phyloP scores from a whole-genome alignment of 768 basidiomycete genomes.

The Trametes cubensis region DNA sequence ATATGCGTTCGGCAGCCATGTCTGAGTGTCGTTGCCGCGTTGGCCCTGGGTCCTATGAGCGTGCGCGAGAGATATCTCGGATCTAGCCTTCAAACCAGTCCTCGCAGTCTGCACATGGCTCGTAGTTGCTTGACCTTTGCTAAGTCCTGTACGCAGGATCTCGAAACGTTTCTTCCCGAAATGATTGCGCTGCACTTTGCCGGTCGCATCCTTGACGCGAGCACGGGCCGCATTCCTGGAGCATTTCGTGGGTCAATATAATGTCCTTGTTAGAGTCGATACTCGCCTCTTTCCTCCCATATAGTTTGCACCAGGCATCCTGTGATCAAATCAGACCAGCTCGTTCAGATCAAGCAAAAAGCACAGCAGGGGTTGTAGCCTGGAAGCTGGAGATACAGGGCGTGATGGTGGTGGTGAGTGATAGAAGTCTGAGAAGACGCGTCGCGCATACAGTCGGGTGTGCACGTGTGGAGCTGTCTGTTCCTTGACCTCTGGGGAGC shows the following conservation, averaged over 20 bases:
- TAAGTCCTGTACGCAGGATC: slow-evolving; percentile 42
- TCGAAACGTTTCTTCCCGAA: slow-evolving; percentile 65
- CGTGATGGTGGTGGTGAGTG: not conserved
- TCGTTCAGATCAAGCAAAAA: not conserved
- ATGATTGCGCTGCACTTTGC: slow-evolving; percentile 58
- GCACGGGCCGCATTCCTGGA: slow-evolving; percentile 60
- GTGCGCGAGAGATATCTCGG: slow-evolving; percentile 33
- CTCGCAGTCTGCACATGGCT: not conserved
- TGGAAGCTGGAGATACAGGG: not conserved
- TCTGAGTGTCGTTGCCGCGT: too few relatives aligned
- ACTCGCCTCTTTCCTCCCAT: slow-evolving; percentile 72
- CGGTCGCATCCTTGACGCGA: slow-evolving; percentile 56
- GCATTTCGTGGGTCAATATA: not conserved
- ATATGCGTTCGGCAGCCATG: not conserved
- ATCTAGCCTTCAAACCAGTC: not conserved
- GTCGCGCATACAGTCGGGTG: slow-evolving; percentile 20
- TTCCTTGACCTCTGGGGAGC: not conserved
- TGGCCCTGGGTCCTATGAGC: slow-evolving; percentile 12
- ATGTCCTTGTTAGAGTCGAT: not conserved
- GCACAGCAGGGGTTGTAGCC: not conserved
- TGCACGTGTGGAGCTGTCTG: slow-evolving; percentile 6
- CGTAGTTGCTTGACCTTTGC: slow-evolving; percentile 2
- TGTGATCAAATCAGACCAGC: not conserved
- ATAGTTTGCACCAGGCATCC: slow-evolving; percentile 72
- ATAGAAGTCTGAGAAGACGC: not conserved